Evolutionary conservation across 306 rosid species (phyloP).

Genomic region (Datisca glomerata): DNA sequence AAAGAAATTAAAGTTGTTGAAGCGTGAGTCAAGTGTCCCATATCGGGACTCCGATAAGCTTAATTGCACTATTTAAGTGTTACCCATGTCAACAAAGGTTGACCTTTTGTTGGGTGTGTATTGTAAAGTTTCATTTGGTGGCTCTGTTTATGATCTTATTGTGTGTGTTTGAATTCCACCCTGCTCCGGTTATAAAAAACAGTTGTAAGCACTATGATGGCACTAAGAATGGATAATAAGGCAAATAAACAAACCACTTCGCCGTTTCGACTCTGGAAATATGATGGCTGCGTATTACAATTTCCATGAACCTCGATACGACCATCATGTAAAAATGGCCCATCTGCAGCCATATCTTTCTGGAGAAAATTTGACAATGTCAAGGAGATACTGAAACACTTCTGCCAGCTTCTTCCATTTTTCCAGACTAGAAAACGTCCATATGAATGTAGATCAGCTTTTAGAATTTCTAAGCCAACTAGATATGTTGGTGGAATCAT

Average conservation of each 20-base stretch:
- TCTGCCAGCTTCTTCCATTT: slow-evolving; percentile 55
- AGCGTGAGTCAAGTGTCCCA: too few relatives aligned
- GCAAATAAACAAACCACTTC: slow-evolving; percentile 58
- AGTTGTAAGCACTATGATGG: too few relatives aligned
- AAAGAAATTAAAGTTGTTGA: too few relatives aligned
- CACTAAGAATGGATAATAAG: slow-evolving; percentile 11
- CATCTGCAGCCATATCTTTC: slow-evolving; percentile 32
- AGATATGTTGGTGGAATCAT: slow-evolving; percentile 50
- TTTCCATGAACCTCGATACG: slow-evolving; percentile 57
- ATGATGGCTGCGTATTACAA: slow-evolving; percentile 54
- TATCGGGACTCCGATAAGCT: too few relatives aligned
- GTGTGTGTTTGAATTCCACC: too few relatives aligned
- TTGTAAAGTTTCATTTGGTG: too few relatives aligned
- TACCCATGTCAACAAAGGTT: too few relatives aligned
- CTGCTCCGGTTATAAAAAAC: too few relatives aligned
- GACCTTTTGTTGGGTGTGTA: too few relatives aligned
- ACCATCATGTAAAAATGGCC: slow-evolving; percentile 33
- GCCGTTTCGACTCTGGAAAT: slow-evolving; percentile 56
- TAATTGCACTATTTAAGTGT: too few relatives aligned
- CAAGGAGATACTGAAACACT: slow-evolving; percentile 58
- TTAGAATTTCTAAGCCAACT: slow-evolving; percentile 65
- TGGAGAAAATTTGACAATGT: slow-evolving; percentile 44
- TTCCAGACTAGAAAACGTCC: slow-evolving; percentile 37
- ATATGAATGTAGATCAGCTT: slow-evolving; percentile 38
- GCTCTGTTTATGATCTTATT: too few relatives aligned